Evolutionary conservation across 1,284 basidiomycete species (phyloP).

Genomic region (Porogramme epimiltina): DNA sequence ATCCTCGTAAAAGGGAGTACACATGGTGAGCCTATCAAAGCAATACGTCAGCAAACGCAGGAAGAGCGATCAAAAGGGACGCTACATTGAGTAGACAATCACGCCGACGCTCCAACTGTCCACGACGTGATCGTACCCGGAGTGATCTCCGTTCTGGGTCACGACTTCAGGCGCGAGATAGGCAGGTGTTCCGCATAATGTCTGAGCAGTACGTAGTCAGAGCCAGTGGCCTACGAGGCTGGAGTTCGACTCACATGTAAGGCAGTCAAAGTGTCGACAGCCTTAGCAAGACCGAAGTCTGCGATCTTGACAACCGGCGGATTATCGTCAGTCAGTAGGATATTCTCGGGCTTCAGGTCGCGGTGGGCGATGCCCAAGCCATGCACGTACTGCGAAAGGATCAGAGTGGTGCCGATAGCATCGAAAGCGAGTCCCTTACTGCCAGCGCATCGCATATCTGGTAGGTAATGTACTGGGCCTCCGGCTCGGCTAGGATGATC

Average conservation of each 20-base stretch:
- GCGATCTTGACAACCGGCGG: conserved; percentile 82
- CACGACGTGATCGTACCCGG: conserved; percentile 82
- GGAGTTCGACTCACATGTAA: conserved; percentile 49
- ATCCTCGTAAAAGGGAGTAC: conserved; percentile 73
- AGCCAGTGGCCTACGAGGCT: not conserved
- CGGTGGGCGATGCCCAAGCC: conserved; percentile 80
- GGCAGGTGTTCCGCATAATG: conserved; percentile 84
- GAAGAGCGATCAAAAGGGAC: conserved; percentile 5
- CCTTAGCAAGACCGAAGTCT: conserved; percentile 93
- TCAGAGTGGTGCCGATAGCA: not conserved
- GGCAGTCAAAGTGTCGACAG: conserved; percentile 75
- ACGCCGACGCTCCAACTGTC: conserved; percentile 95
- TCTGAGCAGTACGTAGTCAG: conserved; percentile 43
- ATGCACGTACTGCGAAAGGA: conserved; percentile 66
- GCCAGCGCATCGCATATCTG: conserved; percentile 76
- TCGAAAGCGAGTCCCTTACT: conserved; percentile 39
- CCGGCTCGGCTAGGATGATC: conserved; percentile 49
- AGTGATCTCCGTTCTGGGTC: conserved; percentile 55
- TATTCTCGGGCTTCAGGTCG: conserved; percentile 92
- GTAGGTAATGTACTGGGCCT: conserved; percentile 63
- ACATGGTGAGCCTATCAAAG: conserved; percentile 62
- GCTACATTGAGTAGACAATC: conserved; percentile 86
- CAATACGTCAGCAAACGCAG: not conserved
- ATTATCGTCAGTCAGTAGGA: conserved; percentile 66
- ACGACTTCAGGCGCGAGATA: conserved; percentile 91